Evolutionary conservation across 192 early-diverging fungal species (phyloP).

Genomic region (Phycomyces nitens): DNA sequence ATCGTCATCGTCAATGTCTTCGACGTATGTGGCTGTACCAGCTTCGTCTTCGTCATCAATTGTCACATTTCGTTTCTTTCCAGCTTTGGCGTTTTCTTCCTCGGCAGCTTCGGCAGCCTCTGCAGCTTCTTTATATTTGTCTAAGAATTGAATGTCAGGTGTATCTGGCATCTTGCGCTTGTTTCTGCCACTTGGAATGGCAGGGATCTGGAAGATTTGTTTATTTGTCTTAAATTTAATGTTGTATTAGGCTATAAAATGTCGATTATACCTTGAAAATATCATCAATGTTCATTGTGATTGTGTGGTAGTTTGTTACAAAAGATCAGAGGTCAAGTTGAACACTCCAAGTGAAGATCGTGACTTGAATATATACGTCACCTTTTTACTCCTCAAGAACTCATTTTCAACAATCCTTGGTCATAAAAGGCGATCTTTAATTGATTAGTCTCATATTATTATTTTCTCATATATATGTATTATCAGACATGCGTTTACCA

Average conservation of each 20-base stretch:
- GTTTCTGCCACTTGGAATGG: slow-evolving; percentile 43
- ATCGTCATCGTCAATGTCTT: slow-evolving; percentile 63
- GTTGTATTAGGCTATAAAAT: neutral
- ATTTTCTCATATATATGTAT: no score
- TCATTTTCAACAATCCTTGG: no score
- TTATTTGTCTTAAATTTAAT: neutral
- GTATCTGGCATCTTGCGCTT: slow-evolving; percentile 47
- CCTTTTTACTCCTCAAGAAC: neutral
- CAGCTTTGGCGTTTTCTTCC: slow-evolving; percentile 8
- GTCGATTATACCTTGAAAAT: slow-evolving; percentile 32
- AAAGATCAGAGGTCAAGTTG: neutral
- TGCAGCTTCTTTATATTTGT: slow-evolving; percentile 34
- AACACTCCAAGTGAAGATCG: neutral
- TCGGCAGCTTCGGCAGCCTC: slow-evolving; percentile 18
- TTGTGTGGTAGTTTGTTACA: neutral
- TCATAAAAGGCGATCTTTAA: no score
- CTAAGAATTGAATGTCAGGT: slow-evolving; percentile 42
- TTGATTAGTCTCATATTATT: no score
- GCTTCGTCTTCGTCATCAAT: slow-evolving; percentile 26
- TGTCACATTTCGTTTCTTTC: slow-evolving; percentile 25
- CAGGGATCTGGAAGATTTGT: slow-evolving; percentile 27
- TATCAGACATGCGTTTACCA: no score
- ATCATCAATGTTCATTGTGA: slow-evolving; percentile 37
- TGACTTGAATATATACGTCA: neutral
- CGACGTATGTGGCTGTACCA: slow-evolving; percentile 18